Evolutionary conservation across 768 basidiomycete genomes (phyloP).

Genomic region (Phaeotremella skinneri): DNA sequence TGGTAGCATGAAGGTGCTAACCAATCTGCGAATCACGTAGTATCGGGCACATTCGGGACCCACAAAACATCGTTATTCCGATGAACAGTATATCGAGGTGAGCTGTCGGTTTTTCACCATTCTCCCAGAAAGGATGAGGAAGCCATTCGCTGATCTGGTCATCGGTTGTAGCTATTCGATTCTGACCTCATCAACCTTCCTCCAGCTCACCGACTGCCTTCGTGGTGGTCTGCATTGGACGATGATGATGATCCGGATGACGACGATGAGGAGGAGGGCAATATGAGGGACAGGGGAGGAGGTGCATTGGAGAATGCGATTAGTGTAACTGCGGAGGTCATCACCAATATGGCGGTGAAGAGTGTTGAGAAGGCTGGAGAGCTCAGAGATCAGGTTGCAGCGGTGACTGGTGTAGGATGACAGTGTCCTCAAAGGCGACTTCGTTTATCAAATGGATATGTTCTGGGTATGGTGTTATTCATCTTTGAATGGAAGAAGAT

Average conservation of each 20-base stretch:
- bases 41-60: constrained; percentile 46
- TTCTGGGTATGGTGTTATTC: too few species aligned
- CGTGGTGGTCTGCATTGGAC: constrained; percentile 26
- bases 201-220: constrained; percentile 17
- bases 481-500: too few species aligned
- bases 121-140: neutral
- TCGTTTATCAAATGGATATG: too few species aligned
- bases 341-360: constrained; percentile 3
- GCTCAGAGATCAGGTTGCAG: constrained; percentile 14
- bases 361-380: constrained; percentile 11
- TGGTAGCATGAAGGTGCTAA: neutral
- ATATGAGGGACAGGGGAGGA: constrained; percentile 2
- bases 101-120: constrained; percentile 1
- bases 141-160: neutral
- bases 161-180: constrained; percentile 37
- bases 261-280: constrained; percentile 19
- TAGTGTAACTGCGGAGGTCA: neutral
- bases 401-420: constrained; percentile 19
- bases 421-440: too few species aligned
- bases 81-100: constrained; percentile 51
- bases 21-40: constrained; percentile 13
- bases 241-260: constrained; percentile 11
- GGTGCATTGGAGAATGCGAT: neutral
- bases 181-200: constrained; percentile 48
- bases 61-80: constrained; percentile 43